Base-by-base conservation (phyloP, 2,329 filamentous ascomycete genomes). In the Grosmannia clavigera region DNA sequence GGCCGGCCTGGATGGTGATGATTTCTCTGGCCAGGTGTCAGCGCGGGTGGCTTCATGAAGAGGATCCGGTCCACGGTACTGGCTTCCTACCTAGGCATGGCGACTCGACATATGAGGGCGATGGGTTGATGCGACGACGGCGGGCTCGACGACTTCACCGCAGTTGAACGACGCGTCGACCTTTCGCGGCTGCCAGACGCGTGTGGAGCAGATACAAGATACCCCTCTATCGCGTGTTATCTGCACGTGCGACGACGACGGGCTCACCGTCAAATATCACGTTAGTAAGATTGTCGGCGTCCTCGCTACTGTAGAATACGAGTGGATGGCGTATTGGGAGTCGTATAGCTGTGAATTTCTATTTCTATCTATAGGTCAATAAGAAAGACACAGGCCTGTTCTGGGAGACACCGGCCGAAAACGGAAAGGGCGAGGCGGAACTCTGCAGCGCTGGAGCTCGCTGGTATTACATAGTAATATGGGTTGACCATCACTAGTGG, bases 1-100 rank as follows among this genome's bases (percentile, higher is more conserved):
- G 94, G 82, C 94, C 94, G 66, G 95, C 92, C 77, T 99, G 94
- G 69, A 99, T 88, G 64, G 95, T 99, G 75, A 99, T 99, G 70
- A 99, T 99, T 83, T 99, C 94, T 76, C 94, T 96, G 68, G 1
- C 60, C 19, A 22, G 10, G 62, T 68, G 67, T 62, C 54, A 56
- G 27, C n/a, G 55, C 54, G 38, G 14, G 40, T 31, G 1, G 19
- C 25, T 25, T 4, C n/a, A n/a, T n/a, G 25, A 19, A 50, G 16
- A 22, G 33, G 5, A 25, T 5, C 35, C 38, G 6, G 38, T 40
- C 9, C 38, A 22, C 14, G 29, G 11, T 54, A 11, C 58, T 10
- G 35, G 10, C 35, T 14, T 14, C 38, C 38, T 68, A 72, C 71
- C 71, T 72, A 51, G 71, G 71, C 71, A 73, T 73, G n/a, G 59